Evolutionary conservation across 352 stramenopile genomes (phyloP), one percentile per base, ranked within the genome.

Genomic region (Pythium brassicae): DNA sequence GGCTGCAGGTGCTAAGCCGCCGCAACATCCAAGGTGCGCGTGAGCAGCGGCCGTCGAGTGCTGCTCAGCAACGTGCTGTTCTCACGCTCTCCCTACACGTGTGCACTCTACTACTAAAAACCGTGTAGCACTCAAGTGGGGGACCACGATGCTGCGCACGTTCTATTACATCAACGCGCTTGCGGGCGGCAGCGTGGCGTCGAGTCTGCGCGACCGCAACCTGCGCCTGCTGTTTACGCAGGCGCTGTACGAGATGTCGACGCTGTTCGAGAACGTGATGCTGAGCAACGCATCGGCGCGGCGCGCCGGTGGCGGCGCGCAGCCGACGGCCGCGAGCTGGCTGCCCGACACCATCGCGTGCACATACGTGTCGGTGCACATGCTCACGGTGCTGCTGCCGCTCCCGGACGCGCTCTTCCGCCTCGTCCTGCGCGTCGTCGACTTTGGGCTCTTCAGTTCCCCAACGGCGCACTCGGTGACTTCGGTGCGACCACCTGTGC

Each of bases 151-250:
- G 76, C 37, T 92, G 35, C 83, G 76, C 4, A 74, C 71, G 43
- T 90, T 94, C 46, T 92, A 94, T 59, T 88, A 87, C 49, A 66
- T 92, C 45, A 89, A 88, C 35, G 83, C 82, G 1, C 59, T 92
- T 43, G 87, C 80, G 2, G 77, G 70, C 20, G 57, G 69, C 22
- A 82, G 59, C 42, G 72, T 89, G 25, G 43, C 69, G 7, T 62
- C 77, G 0, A 74, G 77, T 51, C 68, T 94, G 15, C 70, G 76
- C 6, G 84, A 94, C 55, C 75, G 82, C 35, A 73, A 74, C 4
- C 70, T 71, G n/a, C 82, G 84, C 4, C 72, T 90, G 43, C 55
- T 92, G 20, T 92, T 86, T 48, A 66, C 83, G 4, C 67, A 94
- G 53, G 59, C 76, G 19, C 68, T 94, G 4, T 45, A 83, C 52